A percentile compares a stretch with the other conserved stretches of the same genome.
These are phyloP conservation scores for Gyrodon lividus DNA, from an alignment of 768 basidiomycete genomes.

Conservation along the genomic window DNA sequence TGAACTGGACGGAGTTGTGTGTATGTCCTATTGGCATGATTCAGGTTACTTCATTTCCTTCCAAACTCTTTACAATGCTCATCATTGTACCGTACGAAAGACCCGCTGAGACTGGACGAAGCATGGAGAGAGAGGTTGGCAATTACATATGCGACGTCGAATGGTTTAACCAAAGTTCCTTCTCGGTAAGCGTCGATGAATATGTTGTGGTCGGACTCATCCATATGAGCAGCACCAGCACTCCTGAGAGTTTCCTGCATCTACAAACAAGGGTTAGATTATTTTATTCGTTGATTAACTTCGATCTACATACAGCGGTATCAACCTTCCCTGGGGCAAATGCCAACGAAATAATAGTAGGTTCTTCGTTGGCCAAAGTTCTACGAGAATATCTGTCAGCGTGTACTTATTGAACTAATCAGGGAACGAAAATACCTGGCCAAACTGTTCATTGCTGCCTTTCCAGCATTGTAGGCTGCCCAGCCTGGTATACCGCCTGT, in stretches of 20 bases:
- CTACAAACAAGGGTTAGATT: constrained; percentile 35
- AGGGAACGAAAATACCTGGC: constrained; percentile 50
- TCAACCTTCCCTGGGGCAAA: constrained; percentile 88
- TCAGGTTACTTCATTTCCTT: constrained; percentile 20
- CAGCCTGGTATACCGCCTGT: constrained; percentile 64
- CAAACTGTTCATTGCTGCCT: constrained; percentile 89
- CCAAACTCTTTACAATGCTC: constrained; percentile 63
- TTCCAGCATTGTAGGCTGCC: constrained; percentile 81
- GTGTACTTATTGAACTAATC: background rate
- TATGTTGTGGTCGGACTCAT: constrained; percentile 47
- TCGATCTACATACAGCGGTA: constrained; percentile 55
- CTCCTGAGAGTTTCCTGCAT: constrained; percentile 67
- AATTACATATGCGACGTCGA: constrained; percentile 75
- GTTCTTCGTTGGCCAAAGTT: constrained; percentile 84
- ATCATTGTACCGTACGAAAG: constrained; percentile 81
- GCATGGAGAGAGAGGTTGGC: constrained; percentile 73
- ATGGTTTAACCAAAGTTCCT: constrained; percentile 73
- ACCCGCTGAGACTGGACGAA: constrained; percentile 60
- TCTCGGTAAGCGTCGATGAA: constrained; percentile 60
- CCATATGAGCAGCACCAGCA: constrained; percentile 54
- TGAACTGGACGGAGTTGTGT: background rate
- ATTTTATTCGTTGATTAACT: background rate
- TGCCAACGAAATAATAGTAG: constrained; percentile 68
- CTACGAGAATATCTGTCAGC: constrained; percentile 36
- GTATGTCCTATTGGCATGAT: background rate